Percentiles rank a stretch among this genome's conserved stretches.
Conservation (phyloP, 164 flowering plant genomes). For the Saururus chinensis region DNA sequence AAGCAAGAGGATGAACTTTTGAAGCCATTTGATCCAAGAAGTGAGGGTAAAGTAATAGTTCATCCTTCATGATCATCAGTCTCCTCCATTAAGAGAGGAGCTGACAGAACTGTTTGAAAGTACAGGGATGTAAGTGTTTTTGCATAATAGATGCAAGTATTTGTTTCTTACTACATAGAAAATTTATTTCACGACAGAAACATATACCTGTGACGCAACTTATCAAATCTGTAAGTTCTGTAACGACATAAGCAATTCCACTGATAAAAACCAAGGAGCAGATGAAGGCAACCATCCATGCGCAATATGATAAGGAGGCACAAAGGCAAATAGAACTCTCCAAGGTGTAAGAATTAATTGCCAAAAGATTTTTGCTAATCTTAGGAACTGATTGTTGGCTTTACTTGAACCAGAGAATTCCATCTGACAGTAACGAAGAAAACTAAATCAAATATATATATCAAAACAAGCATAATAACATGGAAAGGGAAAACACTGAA, state of each 20-base stretch:
- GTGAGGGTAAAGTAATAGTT: too few relatives aligned
- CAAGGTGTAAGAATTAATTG: constrained; percentile 58
- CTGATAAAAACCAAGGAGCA: constrained; percentile 75
- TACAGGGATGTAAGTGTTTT: too few relatives aligned
- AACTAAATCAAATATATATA: constrained; percentile 6
- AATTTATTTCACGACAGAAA: background rate
- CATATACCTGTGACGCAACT: constrained; percentile 82
- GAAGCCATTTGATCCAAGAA: too few relatives aligned
- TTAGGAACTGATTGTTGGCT: constrained; percentile 22
- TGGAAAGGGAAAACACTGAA: too few relatives aligned
- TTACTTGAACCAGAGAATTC: constrained; percentile 46
- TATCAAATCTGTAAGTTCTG: constrained; percentile 68
- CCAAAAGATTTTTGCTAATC: constrained; percentile 45
- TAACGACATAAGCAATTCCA: constrained; percentile 72
- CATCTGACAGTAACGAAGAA: constrained; percentile 35
- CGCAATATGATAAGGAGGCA: constrained; percentile 72
- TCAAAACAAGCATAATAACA: too few relatives aligned
- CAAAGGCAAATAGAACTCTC: constrained; percentile 76
- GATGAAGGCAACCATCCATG: constrained; percentile 88
- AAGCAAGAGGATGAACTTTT: too few relatives aligned
- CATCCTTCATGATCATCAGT: too few relatives aligned
- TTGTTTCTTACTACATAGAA: too few relatives aligned
- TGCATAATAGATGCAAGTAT: too few relatives aligned
- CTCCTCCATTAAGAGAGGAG: too few relatives aligned
- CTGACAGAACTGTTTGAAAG: too few relatives aligned